These are phyloP conservation scores for Malassezia japonica DNA, from an alignment of 1,284 basidiomycete genomes.

Conservation along the genomic window DNA sequence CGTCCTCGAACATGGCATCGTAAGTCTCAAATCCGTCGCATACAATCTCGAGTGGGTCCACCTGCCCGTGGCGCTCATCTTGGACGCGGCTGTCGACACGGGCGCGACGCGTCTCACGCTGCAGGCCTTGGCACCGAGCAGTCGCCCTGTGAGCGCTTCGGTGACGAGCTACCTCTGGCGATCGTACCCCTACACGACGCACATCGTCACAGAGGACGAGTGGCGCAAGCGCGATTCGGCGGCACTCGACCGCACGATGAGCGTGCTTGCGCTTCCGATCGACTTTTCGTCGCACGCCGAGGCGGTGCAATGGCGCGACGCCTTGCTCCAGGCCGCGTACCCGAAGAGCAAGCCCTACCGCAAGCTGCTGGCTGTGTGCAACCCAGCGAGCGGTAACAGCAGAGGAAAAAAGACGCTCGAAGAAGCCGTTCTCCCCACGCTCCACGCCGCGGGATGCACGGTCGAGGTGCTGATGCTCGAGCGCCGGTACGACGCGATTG, in stretches of 20 bases:
- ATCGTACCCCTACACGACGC: too few species aligned
- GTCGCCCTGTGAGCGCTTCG: background rate
- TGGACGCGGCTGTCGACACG: background rate
- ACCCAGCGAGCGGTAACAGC: constrained; percentile 77
- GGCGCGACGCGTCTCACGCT: background rate
- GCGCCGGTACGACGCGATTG: constrained; percentile 59
- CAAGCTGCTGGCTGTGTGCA: constrained; percentile 59
- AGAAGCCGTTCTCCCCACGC: constrained; percentile 66
- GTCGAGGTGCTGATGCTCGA: constrained; percentile 56
- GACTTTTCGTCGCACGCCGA: constrained; percentile 15
- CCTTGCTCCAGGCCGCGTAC: constrained; percentile 26
- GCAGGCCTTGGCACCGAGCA: constrained; percentile 1
- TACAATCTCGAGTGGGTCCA: too few species aligned
- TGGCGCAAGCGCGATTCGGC: constrained; percentile 20
- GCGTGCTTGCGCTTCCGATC: constrained; percentile 5
- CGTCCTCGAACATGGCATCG: too few species aligned
- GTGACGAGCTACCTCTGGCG: too few species aligned
- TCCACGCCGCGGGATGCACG: constrained; percentile 64
- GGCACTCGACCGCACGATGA: background rate
- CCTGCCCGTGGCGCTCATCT: constrained; percentile 10
- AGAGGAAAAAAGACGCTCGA: constrained; percentile 59
- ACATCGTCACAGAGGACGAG: background rate
- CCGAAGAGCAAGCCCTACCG: constrained; percentile 20
- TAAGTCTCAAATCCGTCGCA: too few species aligned
- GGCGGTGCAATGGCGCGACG: constrained; percentile 21